phyloP scores from a whole-genome alignment of 2,329 filamentous ascomycete species.

The Neonectria hederae region DNA sequence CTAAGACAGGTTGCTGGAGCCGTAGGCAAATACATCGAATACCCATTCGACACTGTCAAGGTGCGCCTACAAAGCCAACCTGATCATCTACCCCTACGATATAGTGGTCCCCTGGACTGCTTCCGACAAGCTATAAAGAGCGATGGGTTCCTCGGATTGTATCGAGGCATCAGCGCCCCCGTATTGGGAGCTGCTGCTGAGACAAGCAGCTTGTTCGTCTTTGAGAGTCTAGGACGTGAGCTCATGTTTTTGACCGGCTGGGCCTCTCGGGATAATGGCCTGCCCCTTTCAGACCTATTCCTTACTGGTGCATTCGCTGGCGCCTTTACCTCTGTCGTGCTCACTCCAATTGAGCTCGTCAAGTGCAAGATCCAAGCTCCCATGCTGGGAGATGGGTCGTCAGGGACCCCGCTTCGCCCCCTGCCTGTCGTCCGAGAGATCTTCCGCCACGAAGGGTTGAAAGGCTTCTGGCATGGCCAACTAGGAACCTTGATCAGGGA shows the following conservation, averaged over 20 bases:
- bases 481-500: constrained; percentile 93
- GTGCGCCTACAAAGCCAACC: constrained; percentile 97
- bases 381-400: constrained; percentile 51
- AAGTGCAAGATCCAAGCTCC: constrained; percentile 98
- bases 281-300: constrained; percentile 80
- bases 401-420: constrained; percentile 66
- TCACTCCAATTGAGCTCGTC: constrained; percentile 95
- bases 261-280: constrained; percentile 61
- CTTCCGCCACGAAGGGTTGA: constrained; percentile 82
- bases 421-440: constrained; percentile 79
- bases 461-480: constrained; percentile 95
- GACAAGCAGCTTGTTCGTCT: constrained; percentile 92
- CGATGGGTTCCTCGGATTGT: constrained; percentile 84
- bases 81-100: constrained; percentile 81
- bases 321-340: constrained; percentile 86
- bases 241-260: constrained; percentile 65
- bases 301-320: constrained; percentile 87
- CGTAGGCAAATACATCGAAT: constrained; percentile 95
- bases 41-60: constrained; percentile 98
- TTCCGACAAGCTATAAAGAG: constrained; percentile 84
- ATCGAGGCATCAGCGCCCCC: constrained; percentile 92
- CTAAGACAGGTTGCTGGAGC: constrained; percentile 76
- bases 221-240: constrained; percentile 79
- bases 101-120: constrained; percentile 90
- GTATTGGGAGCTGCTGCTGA: constrained; percentile 91